phyloP scores from a whole-genome alignment of 257 asterid species.

The Solanum appendiculatum region DNA sequence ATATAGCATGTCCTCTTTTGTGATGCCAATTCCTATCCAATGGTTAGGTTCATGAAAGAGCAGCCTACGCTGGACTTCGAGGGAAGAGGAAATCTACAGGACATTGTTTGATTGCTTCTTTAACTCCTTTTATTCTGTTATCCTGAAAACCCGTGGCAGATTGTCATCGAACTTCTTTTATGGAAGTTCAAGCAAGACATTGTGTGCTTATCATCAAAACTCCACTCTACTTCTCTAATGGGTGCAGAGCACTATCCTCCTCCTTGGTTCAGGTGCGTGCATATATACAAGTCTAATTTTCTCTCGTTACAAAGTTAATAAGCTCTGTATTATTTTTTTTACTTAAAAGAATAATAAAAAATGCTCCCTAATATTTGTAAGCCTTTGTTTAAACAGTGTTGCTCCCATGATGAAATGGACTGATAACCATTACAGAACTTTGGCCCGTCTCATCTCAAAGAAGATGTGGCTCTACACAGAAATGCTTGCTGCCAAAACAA shows the following conservation, averaged over 20 bases:
- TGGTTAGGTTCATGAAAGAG: slow-evolving; percentile 55
- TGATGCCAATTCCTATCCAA: slow-evolving; percentile 50
- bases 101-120: slow-evolving; percentile 57
- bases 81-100: slow-evolving; percentile 61
- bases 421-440: slow-evolving; percentile 73
- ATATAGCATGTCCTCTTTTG: slow-evolving; percentile 26
- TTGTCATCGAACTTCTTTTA: slow-evolving; percentile 25
- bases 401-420: slow-evolving; percentile 99
- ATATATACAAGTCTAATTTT: background rate
- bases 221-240: slow-evolving; percentile 40
- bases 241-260: slow-evolving; percentile 54
- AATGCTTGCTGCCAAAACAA: slow-evolving; percentile 97
- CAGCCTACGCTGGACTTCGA: slow-evolving; percentile 33
- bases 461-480: slow-evolving; percentile 85
- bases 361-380: background rate
- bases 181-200: slow-evolving; percentile 27
- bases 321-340: background rate
- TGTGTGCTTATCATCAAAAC: slow-evolving; percentile 18
- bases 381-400: slow-evolving; percentile 34
- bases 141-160: slow-evolving; percentile 60
- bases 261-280: slow-evolving; percentile 91
- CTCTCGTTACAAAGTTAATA: background rate
- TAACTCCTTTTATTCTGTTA: slow-evolving; percentile 56
- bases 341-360: background rate
- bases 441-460: slow-evolving; percentile 74